Evolutionary conservation across 2,329 filamentous ascomycete species (phyloP), one percentile per base, ranked within the genome.

Genomic region (Lasiodiplodia citricola): DNA sequence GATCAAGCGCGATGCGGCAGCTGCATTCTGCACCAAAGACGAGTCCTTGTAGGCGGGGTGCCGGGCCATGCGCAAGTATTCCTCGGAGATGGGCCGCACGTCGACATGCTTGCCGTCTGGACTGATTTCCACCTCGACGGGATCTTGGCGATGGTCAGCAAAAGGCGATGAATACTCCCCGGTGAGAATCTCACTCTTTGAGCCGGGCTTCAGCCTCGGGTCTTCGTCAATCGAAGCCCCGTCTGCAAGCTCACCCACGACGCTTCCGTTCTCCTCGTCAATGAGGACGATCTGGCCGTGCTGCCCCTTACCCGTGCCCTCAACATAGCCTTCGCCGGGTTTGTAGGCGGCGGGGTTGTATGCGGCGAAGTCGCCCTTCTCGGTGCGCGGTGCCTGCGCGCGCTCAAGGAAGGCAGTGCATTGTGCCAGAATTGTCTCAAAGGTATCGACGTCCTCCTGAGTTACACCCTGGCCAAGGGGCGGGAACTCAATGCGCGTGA

Each of bases 401-500:
- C 94, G 89, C 80, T 98, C 95, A 4, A 97, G 87, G 79, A 99
- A 98, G 2, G 95, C 93, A 2, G 95, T 98, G 80, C 95, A 98
- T 81, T 98, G 94, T n/a, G 95, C 95, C 63, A 98, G 86, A 72
- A 98, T 98, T 3, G 95, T 97, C 84, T 98, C 95, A 76, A 97
- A 98, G 0, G 95, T 98, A 77, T 97, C 94, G 52, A 97, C 86
- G 78, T 97, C 95, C 78, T 98, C 94, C 79, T 97, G 94, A 1
- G 92, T 87, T 31, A 92, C 91, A 0, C 92, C 90, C 70, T 85
- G 89, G 23, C 92, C 92, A 28, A 92, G 83, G 2, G 86, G 79
- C 0, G 94, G 94, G 73, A 99, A 98, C 78, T 97, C 92, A 76
- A 99, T 93, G 68, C 94, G 88, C 23, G 95, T 97, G 77, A 98